Conservation (phyloP, 2,329 filamentous ascomycete genomes). For the Fusarium udum region DNA sequence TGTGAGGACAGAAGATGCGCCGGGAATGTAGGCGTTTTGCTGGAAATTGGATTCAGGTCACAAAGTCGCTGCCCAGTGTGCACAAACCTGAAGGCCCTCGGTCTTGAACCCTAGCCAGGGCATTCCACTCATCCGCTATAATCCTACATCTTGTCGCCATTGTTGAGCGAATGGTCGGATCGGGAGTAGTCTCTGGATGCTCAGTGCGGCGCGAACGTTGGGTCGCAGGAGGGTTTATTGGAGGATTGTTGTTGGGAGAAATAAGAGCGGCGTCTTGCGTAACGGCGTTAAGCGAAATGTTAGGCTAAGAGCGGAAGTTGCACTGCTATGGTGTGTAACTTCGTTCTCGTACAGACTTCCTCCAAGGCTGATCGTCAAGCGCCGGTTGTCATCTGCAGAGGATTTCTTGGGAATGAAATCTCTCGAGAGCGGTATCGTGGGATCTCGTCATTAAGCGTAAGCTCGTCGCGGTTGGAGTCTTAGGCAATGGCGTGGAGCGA, state of each 20-base stretch:
- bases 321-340: rapidly evolving
- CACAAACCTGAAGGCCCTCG: not conserved
- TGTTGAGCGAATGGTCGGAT: not conserved
- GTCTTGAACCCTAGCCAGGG: not conserved
- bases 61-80: rapidly evolving
- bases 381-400: not conserved
- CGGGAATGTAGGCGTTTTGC: not conserved
- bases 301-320: too few species aligned
- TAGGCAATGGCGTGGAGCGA: not conserved
- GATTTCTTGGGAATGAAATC: not conserved
- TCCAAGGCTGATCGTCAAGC: not conserved
- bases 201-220: not conserved
- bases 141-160: not conserved
- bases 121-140: not conserved
- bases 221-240: not conserved
- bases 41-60: not conserved
- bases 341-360: not conserved
- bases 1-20: too few species aligned
- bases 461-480: not conserved
- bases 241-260: not conserved
- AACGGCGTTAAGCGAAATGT: rapidly evolving
- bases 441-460: not conserved
- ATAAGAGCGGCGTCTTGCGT: rapidly evolving
- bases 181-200: not conserved
- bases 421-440: not conserved